phyloP scores from a whole-genome alignment of 768 basidiomycete species.

The Rossbeevera mucosa region DNA sequence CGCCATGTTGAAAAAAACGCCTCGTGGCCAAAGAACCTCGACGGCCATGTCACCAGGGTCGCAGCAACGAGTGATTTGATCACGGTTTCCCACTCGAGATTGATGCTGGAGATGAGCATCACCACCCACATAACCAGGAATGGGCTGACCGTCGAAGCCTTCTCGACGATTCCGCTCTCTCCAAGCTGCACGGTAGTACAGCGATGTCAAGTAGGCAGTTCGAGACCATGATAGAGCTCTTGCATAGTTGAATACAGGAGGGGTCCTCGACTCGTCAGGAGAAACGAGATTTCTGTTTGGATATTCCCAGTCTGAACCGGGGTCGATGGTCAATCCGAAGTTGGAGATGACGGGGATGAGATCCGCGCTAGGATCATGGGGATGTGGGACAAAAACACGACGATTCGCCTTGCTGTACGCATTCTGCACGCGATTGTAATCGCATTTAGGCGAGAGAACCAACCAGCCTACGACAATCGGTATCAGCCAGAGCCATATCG shows the following conservation, averaged over 20 bases:
- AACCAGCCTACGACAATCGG: conserved; percentile 40
- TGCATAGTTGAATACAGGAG: conserved; percentile 26
- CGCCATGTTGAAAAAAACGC: conserved; percentile 22
- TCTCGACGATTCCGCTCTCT: neutral
- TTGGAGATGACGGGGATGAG: neutral
- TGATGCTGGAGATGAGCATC: conserved; percentile 6
- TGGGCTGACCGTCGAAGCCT: neutral
- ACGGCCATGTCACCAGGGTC: neutral
- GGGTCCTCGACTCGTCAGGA: conserved; percentile 21
- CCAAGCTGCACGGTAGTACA: conserved; percentile 17
- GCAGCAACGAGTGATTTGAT: conserved; percentile 22
- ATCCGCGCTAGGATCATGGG: neutral
- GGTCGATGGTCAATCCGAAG: conserved; percentile 16
- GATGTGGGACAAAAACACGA: neutral
- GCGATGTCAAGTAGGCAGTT: conserved; percentile 11
- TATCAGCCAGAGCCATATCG: conserved; percentile 42
- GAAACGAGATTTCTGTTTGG: neutral
- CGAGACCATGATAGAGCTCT: conserved; percentile 20
- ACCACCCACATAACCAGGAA: neutral
- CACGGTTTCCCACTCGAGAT: conserved; percentile 18
- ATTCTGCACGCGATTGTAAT: conserved; percentile 26
- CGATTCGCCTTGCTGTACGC: conserved; percentile 15
- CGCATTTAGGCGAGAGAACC: conserved; percentile 38
- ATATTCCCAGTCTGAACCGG: conserved; percentile 1
- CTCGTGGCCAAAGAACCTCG: conserved; percentile 17